Base-by-base conservation (phyloP, 2,329 filamentous ascomycete species). In the Knufia fluminis region DNA sequence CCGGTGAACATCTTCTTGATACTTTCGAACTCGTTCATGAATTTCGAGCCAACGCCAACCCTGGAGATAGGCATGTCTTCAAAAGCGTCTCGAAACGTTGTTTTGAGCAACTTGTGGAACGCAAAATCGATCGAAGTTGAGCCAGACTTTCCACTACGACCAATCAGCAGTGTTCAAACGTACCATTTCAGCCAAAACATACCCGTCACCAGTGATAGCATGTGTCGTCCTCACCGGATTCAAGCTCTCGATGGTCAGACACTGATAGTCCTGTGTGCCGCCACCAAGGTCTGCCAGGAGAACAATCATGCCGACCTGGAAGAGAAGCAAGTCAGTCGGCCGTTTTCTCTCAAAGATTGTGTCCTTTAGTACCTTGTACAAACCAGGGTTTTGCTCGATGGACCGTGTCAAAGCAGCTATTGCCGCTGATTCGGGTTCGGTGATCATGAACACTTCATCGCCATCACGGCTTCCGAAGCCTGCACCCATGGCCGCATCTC, bases 21-120 rank as follows among this genome's bases (percentile, higher is more conserved):
- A 0, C 50, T 38, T 40, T 68, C 65, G 33, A 67, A 68, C 2
- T 56, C 52, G 16, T 59, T 58, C 65, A 68, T 68, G 36, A 68
- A 64, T 4, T 50, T 23, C 36, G 62, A 65, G 10, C 64, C 63
- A 1, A 61, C 56, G 1, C 61, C 60, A 16, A 54, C 63, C 42
- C 59, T 54, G 28, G 58, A 53, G 1, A 51, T 19, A 1, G 53
- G 47, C 10, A 68, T 39, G 4, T 42, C 22, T 4, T 58, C 53
- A 52, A 66, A 68, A 0, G 57, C 57, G 3, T 41, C 22, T 0
- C 63, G 64, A 49, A 65, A 68, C 1, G 46, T 57, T 6, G 53
- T 17, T 2, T 52, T 49, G 59, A 67, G 62, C 44, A 59, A 59
- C 9, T 55, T 41, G 38, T 66, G 59, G 43, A 68, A 62, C 14